Conservation (phyloP, 139 green algal species). For the Parachlorella kessleri region DNA sequence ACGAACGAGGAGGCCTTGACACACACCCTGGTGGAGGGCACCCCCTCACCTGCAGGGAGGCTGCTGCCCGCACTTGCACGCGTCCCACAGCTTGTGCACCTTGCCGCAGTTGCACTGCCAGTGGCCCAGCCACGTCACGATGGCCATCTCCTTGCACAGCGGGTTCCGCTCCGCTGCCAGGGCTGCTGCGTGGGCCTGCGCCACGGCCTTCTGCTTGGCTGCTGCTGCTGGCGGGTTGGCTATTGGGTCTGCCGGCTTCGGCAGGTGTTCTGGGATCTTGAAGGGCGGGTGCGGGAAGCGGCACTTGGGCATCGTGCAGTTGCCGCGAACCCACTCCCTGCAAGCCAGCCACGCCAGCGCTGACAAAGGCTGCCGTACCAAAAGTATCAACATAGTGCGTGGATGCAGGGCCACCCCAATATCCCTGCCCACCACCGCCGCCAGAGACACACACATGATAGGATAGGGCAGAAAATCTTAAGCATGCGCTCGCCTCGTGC, state of each 20-base stretch:
- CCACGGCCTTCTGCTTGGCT: conserved; percentile 32
- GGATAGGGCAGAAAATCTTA: no score
- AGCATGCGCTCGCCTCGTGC: no score
- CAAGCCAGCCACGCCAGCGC: no score
- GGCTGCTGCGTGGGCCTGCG: conserved; percentile 25
- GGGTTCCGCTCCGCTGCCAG: conserved; percentile 8
- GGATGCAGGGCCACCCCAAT: no score
- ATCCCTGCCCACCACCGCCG: no score
- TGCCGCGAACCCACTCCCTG: conserved; percentile 38
- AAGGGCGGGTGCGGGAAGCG: conserved; percentile 39
- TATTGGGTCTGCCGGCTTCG: conserved; percentile 35
- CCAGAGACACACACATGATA: no score
- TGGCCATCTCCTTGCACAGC: conserved; percentile 31
- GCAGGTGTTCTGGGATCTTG: conserved; percentile 31
- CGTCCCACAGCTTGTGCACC: conserved; percentile 45
- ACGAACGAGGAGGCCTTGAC: no score
- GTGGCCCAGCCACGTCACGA: conserved; percentile 42
- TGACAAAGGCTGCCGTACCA: no score
- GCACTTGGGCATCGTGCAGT: conserved; percentile 40
- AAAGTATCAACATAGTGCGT: no score
- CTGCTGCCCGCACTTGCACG: conserved; percentile 39
- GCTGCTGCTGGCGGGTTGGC: conserved; percentile 38
- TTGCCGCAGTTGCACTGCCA: conserved; percentile 44
- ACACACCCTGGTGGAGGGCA: no score
- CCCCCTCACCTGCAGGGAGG: conserved; percentile 6